Conservation (phyloP, 768 basidiomycete genomes). For the Agaricus sinodeliciosus region DNA sequence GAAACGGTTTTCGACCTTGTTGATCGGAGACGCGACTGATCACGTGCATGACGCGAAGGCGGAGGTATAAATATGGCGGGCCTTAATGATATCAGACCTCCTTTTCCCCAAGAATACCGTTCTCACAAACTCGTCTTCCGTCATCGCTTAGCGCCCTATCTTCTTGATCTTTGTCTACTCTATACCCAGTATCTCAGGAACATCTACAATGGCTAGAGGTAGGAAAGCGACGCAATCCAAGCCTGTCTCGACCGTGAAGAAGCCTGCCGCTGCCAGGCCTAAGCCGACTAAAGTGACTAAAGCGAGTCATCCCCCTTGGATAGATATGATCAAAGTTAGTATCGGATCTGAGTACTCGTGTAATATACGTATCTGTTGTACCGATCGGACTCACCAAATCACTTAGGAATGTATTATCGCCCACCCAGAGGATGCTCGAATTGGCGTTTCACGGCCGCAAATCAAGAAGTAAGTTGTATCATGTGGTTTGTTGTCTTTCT, state of each 20-base stretch:
- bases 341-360: conserved; percentile 7
- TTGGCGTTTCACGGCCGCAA: conserved; percentile 81
- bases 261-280: conserved; percentile 28
- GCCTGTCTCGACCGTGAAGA: conserved; percentile 35
- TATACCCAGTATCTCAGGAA: conserved; percentile 9
- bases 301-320: conserved; percentile 52
- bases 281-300: conserved; percentile 24
- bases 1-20: conserved; percentile 22
- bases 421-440: conserved; percentile 69
- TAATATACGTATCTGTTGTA: background rate
- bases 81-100: conserved; percentile 29
- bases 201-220: conserved; percentile 23
- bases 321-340: conserved; percentile 77
- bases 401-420: conserved; percentile 75
- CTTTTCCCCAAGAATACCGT: conserved; percentile 25
- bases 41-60: conserved; percentile 40
- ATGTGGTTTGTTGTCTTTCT: background rate
- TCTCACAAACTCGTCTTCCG: conserved; percentile 8
- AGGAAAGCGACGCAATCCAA: conserved; percentile 18
- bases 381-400: background rate
- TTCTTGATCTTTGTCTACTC: background rate
- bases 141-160: background rate
- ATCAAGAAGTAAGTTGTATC: conserved; percentile 76
- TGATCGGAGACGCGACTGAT: conserved; percentile 27
- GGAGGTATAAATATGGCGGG: conserved; percentile 39